Evolutionary conservation across 2,329 filamentous ascomycete species (phyloP).

Genomic region (Cladosporium sp.): DNA sequence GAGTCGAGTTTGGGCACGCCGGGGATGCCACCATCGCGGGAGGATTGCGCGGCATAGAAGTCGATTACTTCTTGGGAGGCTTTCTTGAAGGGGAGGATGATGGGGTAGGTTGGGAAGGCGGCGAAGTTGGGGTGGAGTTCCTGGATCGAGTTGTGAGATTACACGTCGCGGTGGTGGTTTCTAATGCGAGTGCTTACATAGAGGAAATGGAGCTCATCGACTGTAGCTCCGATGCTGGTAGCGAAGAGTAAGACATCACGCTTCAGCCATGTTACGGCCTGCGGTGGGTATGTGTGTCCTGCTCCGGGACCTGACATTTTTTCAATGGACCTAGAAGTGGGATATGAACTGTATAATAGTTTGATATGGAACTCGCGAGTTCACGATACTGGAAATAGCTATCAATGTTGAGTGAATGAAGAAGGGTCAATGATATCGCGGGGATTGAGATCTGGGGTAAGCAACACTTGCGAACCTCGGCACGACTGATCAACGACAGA

Average conservation of each 20-base stretch:
- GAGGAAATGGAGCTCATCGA: constrained; percentile 89
- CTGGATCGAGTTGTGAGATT: constrained; percentile 45
- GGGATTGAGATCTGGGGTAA: neutral
- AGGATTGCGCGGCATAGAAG: constrained; percentile 73
- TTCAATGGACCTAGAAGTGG: neutral
- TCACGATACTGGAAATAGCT: neutral
- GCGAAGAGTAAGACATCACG: constrained; percentile 88
- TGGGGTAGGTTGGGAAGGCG: constrained; percentile 85
- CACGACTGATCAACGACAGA: neutral
- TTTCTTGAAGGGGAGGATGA: constrained; percentile 82
- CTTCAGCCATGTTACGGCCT: constrained; percentile 81
- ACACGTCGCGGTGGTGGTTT: neutral
- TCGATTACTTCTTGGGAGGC: constrained; percentile 74
- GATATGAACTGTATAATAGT: neutral
- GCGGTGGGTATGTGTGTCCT: constrained; percentile 77
- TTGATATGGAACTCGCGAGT: neutral
- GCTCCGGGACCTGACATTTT: constrained; percentile 49
- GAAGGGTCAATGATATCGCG: neutral
- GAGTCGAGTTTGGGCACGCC: constrained; percentile 75
- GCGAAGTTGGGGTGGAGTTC: constrained; percentile 85
- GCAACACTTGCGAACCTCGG: constrained; percentile 1
- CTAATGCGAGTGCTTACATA: constrained; percentile 61
- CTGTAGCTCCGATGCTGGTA: constrained; percentile 79
- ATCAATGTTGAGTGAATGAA: neutral
- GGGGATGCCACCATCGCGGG: constrained; percentile 61